Evolutionary conservation across 1,284 basidiomycete genomes (phyloP).

Genomic region (Coniferiporia sulphurascens): DNA sequence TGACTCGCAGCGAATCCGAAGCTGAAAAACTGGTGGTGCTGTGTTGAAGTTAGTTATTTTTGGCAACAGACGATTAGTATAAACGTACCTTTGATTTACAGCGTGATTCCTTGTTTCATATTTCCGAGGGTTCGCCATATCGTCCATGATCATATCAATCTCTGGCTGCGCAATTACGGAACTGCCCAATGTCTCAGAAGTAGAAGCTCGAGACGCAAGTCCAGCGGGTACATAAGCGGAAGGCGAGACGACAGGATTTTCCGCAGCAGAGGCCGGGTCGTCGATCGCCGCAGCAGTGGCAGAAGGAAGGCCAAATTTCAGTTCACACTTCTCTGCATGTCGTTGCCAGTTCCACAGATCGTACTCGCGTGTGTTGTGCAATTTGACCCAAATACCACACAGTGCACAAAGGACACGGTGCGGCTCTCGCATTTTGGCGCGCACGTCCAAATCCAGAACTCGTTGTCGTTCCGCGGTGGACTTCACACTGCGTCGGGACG

Average conservation of each 20-base stretch:
- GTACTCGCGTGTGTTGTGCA: conserved; percentile 15
- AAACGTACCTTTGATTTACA: background rate
- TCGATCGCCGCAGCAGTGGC: background rate
- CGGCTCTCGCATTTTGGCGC: conserved; percentile 2
- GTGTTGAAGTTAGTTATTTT: background rate
- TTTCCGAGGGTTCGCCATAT: background rate
- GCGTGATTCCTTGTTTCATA: background rate
- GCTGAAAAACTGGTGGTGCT: background rate
- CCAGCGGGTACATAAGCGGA: background rate
- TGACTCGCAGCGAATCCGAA: background rate
- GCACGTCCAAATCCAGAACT: conserved; percentile 5
- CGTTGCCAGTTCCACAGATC: conserved; percentile 16
- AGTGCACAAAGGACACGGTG: conserved; percentile 10
- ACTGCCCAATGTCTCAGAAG: background rate
- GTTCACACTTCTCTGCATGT: conserved; percentile 16
- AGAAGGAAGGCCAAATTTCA: background rate
- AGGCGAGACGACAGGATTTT: background rate
- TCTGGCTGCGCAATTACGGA: background rate
- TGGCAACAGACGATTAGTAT: background rate
- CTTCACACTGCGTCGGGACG: background rate
- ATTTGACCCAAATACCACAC: conserved; percentile 13
- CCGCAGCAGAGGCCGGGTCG: too few species aligned
- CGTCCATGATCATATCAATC: background rate
- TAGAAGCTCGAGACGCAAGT: background rate
- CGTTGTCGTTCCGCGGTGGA: conserved; percentile 3